Percentiles rank a stretch among this genome's conserved stretches.
phyloP scores from a whole-genome alignment of 1,284 basidiomycete genomes.

The Fomitopsis betulina region DNA sequence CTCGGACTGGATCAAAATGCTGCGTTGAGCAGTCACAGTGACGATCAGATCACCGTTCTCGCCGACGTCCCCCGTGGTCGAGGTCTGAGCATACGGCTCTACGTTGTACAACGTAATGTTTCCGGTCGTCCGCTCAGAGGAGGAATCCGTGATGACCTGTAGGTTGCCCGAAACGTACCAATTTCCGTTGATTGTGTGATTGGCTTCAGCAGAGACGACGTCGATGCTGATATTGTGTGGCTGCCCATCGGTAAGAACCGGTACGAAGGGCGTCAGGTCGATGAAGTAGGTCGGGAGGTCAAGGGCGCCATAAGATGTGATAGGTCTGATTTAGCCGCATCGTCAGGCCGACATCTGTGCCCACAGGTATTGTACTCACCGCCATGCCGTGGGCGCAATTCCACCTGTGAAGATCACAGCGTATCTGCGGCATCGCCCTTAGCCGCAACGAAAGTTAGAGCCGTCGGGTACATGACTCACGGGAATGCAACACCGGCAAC shows the following conservation, averaged over 20 bases:
- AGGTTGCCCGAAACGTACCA: slow-evolving; percentile 77
- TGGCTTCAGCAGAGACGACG: slow-evolving; percentile 65
- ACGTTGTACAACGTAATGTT: slow-evolving; percentile 56
- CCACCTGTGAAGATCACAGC: slow-evolving; percentile 82
- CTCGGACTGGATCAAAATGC: slow-evolving; percentile 51
- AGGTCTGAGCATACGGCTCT: slow-evolving; percentile 49
- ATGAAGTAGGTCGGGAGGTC: slow-evolving; percentile 77
- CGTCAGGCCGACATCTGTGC: neutral
- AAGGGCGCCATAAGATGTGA: slow-evolving; percentile 73
- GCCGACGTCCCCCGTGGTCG: slow-evolving; percentile 38
- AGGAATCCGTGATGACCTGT: slow-evolving; percentile 64
- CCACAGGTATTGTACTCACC: slow-evolving; percentile 32
- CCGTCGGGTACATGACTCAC: slow-evolving; percentile 25
- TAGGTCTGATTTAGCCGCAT: slow-evolving; percentile 48
- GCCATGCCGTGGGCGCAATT: slow-evolving; percentile 69
- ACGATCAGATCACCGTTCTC: slow-evolving; percentile 44
- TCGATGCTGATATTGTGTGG: slow-evolving; percentile 68
- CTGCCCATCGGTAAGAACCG: slow-evolving; percentile 61
- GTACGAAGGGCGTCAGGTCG: slow-evolving; percentile 77
- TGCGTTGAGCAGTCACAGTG: slow-evolving; percentile 48
- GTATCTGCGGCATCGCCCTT: slow-evolving; percentile 24
- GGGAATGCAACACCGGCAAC: slow-evolving; percentile 76
- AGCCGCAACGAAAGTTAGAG: neutral
- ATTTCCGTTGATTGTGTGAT: slow-evolving; percentile 63
- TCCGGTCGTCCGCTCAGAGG: slow-evolving; percentile 60